These are phyloP conservation scores for Monosporozyma solicola DNA, from an alignment of 805 yeast genomes.

Conservation along the genomic window DNA sequence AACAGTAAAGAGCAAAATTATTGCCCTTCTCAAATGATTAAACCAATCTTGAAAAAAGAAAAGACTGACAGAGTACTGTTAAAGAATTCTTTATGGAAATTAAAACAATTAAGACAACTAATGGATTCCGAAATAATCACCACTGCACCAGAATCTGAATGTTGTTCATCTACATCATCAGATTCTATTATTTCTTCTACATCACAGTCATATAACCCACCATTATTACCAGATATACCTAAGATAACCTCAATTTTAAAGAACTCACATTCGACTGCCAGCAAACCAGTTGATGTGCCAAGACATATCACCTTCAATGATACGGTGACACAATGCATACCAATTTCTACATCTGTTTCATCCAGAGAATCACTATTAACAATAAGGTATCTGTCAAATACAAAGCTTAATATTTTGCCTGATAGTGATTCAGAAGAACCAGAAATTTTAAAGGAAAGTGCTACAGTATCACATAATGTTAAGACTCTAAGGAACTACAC, in stretches of 20 bases:
- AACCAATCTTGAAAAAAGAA: conserved; percentile 77
- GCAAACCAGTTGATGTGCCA: too few species aligned
- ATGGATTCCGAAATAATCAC: background rate
- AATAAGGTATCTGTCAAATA: conserved; percentile 4
- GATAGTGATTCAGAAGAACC: conserved; percentile 26
- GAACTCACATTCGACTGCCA: background rate
- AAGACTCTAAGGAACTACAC: conserved; percentile 59
- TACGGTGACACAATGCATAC: conserved; percentile 8
- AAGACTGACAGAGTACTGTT: conserved; percentile 60
- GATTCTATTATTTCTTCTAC: background rate
- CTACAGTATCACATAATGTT: conserved; percentile 55
- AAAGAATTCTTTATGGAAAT: conserved; percentile 21
- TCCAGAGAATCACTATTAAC: background rate
- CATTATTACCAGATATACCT: background rate
- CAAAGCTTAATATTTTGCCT: conserved; percentile 11
- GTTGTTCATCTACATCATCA: background rate
- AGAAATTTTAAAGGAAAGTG: conserved; percentile 16
- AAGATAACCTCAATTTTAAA: background rate
- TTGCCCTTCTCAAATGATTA: background rate
- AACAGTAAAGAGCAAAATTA: background rate
- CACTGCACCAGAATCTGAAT: background rate
- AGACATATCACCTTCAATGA: conserved; percentile 10
- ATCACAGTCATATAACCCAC: background rate
- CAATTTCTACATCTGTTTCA: conserved; percentile 1
- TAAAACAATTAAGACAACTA: conserved; percentile 1